Evolutionary conservation across 305 asterid species (phyloP).

Genomic region (Fraxinus sp.): DNA sequence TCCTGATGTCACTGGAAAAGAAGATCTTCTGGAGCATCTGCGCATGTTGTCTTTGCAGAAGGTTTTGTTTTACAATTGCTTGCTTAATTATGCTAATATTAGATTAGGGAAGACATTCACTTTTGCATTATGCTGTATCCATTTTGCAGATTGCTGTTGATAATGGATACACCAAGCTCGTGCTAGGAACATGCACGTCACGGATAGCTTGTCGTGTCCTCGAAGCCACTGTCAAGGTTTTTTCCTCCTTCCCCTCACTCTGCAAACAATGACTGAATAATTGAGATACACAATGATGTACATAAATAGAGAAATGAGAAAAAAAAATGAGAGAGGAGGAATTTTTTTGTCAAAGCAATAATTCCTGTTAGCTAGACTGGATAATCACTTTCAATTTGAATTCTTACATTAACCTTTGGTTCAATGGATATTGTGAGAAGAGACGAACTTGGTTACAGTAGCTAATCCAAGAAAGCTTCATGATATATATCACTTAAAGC

Average conservation of each 20-base stretch:
- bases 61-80: slow-evolving; percentile 38
- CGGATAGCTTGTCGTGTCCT: slow-evolving; percentile 83
- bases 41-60: slow-evolving; percentile 68
- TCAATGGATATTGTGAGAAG: background rate
- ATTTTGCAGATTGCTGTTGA: slow-evolving; percentile 64
- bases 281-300: background rate
- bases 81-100: slow-evolving; percentile 12
- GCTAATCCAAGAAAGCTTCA: background rate
- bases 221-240: slow-evolving; percentile 93
- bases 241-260: slow-evolving; percentile 1
- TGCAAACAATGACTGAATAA: background rate
- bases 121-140: slow-evolving; percentile 18
- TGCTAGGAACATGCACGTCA: slow-evolving; percentile 65
- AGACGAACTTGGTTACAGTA: background rate
- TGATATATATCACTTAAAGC: background rate
- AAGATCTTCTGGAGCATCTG: slow-evolving; percentile 65
- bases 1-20: slow-evolving; percentile 77
- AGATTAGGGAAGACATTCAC: background rate
- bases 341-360: background rate
- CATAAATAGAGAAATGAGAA: background rate
- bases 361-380: background rate
- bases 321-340: background rate
- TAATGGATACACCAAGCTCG: slow-evolving; percentile 76
- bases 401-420: background rate
- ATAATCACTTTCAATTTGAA: background rate